phyloP scores from a whole-genome alignment of 768 basidiomycete genomes.

The Tylopilus sp. region DNA sequence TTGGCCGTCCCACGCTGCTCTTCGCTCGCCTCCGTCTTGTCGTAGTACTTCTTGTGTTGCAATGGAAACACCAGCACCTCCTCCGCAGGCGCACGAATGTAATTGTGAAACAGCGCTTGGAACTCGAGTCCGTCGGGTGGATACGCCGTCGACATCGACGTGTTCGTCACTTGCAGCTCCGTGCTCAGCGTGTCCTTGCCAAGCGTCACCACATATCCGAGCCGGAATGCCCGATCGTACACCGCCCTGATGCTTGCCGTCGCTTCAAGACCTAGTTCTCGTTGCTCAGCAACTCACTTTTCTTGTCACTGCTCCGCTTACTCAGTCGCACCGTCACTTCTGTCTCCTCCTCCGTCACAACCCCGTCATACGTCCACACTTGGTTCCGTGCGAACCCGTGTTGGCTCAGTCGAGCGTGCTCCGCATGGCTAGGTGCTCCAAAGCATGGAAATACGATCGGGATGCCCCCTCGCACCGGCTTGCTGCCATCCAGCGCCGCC shows the following conservation, averaged over 20 bases:
- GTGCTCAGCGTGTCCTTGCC: conserved; percentile 70
- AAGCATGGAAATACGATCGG: conserved; percentile 83
- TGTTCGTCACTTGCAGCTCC: conserved; percentile 77
- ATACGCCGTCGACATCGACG: conserved; percentile 40
- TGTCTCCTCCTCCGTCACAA: conserved; percentile 63
- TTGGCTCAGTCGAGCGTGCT: conserved; percentile 68
- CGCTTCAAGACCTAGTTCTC: conserved; percentile 55
- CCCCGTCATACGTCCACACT: conserved; percentile 64
- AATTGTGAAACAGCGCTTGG: conserved; percentile 92
- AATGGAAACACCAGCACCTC: conserved; percentile 62
- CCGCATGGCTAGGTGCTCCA: conserved; percentile 74
- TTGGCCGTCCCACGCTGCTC: conserved; percentile 48
- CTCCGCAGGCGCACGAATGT: conserved; percentile 65
- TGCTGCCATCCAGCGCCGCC: conserved; percentile 75
- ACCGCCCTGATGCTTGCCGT: conserved; percentile 51
- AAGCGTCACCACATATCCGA: conserved; percentile 81
- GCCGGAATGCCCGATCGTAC: conserved; percentile 65
- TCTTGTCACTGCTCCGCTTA: conserved; percentile 35
- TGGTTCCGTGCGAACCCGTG: conserved; percentile 90
- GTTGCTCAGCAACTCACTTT: neutral
- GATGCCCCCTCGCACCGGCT: conserved; percentile 62
- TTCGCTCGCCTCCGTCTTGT: conserved; percentile 70
- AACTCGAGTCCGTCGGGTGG: conserved; percentile 61
- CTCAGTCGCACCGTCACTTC: conserved; percentile 77
- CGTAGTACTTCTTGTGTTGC: conserved; percentile 62